A percentile compares a stretch with the other conserved stretches of the same genome.
Evolutionary conservation across 2,329 filamentous ascomycete genomes (phyloP).

Genomic region (Fusarium haematococcum): DNA sequence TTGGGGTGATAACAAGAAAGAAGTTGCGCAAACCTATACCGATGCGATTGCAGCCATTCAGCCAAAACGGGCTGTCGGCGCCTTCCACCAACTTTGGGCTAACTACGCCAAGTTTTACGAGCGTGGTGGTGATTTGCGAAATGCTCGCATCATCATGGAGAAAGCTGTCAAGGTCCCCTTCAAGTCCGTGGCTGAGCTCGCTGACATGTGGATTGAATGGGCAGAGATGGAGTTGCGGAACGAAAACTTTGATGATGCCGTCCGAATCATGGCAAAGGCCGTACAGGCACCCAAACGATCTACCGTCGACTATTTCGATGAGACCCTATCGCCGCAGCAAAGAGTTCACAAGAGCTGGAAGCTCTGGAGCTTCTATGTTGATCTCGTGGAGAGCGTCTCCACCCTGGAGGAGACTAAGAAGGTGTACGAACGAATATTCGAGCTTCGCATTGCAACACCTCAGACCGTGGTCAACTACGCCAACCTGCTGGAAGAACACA

Average conservation of each 20-base stretch:
- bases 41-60: constrained; percentile 92
- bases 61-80: constrained; percentile 92
- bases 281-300: constrained; percentile 96
- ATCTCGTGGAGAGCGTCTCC: constrained; percentile 94
- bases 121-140: constrained; percentile 83
- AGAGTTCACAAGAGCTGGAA: constrained; percentile 99
- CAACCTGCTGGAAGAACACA: constrained; percentile 92
- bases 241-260: constrained; percentile 94
- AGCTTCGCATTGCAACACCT: constrained; percentile 95
- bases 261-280: constrained; percentile 96
- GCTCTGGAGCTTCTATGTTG: constrained; percentile 98
- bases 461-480: constrained; percentile 99
- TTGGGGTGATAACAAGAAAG: constrained; percentile 92
- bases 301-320: constrained; percentile 99
- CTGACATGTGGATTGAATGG: constrained; percentile 99
- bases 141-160: constrained; percentile 92
- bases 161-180: constrained; percentile 98
- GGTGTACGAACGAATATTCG: constrained; percentile 97
- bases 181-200: constrained; percentile 95
- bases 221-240: constrained; percentile 97
- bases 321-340: constrained; percentile 92
- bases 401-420: constrained; percentile 92
- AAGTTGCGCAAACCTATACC: constrained; percentile 94
- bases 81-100: constrained; percentile 94
- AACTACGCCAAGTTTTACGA: constrained; percentile 99